Conservation (phyloP, 768 basidiomycete genomes). For the Brasilioporus rufonigricans region DNA sequence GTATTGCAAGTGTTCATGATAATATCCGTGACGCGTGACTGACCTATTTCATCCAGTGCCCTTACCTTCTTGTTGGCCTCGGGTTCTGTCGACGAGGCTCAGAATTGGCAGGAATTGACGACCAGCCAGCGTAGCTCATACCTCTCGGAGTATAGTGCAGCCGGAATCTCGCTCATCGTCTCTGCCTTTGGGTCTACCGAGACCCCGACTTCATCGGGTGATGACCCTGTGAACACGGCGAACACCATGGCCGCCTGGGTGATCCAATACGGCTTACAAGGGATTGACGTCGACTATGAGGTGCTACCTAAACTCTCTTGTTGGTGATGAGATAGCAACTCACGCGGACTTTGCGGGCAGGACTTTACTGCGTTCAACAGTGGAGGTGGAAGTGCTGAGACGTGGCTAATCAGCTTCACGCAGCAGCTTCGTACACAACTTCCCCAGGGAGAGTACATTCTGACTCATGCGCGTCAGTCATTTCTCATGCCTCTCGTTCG, state of each 20-base stretch:
- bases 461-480: constrained; percentile 36
- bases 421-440: constrained; percentile 32
- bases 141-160: constrained; percentile 46
- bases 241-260: constrained; percentile 48
- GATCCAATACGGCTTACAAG: constrained; percentile 43
- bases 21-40: not conserved
- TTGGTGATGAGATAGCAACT: not conserved
- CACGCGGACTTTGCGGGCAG: constrained; percentile 8
- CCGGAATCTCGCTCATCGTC: constrained; percentile 57
- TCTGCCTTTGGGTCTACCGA: constrained; percentile 50
- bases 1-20: constrained; percentile 36
- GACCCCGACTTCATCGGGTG: constrained; percentile 41
- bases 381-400: constrained; percentile 38
- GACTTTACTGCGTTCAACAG: constrained; percentile 35
- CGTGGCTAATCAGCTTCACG: constrained; percentile 36
- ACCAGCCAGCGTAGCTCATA: constrained; percentile 39
- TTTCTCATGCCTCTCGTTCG: not conserved
- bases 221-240: constrained; percentile 39
- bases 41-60: constrained; percentile 26
- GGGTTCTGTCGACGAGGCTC: constrained; percentile 46
- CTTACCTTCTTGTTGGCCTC: constrained; percentile 42
- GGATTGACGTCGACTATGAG: constrained; percentile 57
- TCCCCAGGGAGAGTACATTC: constrained; percentile 32
- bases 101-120: constrained; percentile 42
- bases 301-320: constrained; percentile 9